These are phyloP conservation scores for Dionaea muscipula DNA, from an alignment of 179 eudicot species.

Conservation along the genomic window DNA sequence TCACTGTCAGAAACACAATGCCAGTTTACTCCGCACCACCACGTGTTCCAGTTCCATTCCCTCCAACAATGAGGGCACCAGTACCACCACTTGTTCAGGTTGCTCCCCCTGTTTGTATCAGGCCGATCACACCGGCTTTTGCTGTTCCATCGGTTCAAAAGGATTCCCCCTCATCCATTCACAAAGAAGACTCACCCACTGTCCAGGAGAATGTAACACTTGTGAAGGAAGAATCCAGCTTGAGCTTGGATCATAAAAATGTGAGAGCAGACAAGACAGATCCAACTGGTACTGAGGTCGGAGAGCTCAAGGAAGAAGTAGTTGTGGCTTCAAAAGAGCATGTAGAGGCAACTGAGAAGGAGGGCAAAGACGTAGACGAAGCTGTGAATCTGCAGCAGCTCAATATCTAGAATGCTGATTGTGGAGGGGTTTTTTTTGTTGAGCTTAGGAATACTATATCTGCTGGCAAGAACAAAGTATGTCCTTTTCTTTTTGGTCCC, in stretches of 20 bases:
- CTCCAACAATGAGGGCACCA: slow-evolving; percentile 12
- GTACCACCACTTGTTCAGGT: slow-evolving; percentile 15
- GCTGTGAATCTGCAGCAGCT: neutral
- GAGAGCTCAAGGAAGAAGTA: neutral
- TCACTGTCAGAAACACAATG: slow-evolving; percentile 39
- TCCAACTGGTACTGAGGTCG: slow-evolving; percentile 4
- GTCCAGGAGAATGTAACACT: no score
- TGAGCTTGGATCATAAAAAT: slow-evolving; percentile 10
- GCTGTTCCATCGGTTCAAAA: slow-evolving; percentile 21
- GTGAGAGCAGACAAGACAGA: slow-evolving; percentile 3
- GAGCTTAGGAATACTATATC: no score
- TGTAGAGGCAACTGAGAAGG: slow-evolving; percentile 5
- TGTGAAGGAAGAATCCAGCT: no score
- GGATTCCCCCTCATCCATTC: neutral
- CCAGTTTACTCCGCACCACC: slow-evolving; percentile 61
- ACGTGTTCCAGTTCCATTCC: slow-evolving; percentile 16
- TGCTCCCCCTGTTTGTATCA: slow-evolving; percentile 23
- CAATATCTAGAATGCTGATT: no score
- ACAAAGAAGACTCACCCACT: no score
- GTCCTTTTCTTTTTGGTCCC: neutral
- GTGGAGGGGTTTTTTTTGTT: neutral
- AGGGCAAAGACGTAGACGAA: neutral
- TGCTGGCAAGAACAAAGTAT: no score
- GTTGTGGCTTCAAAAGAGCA: slow-evolving; percentile 1
- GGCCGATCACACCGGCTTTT: slow-evolving; percentile 30